These are phyloP conservation scores for Juglanconis sp. DNA, from an alignment of 2,329 filamentous ascomycete species.

Conservation along the genomic window DNA sequence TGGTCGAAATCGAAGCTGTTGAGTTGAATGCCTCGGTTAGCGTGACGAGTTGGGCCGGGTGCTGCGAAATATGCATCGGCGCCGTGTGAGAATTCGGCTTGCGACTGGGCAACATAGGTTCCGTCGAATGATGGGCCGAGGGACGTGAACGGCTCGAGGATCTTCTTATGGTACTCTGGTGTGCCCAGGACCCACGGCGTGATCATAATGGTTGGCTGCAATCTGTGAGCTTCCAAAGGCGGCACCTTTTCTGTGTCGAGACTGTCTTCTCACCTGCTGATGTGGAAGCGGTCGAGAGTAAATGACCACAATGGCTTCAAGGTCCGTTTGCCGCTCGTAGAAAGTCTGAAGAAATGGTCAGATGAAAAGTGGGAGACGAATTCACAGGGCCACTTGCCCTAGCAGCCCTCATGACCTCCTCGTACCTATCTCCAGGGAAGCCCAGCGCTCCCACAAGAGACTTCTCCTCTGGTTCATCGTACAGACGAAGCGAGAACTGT, in stretches of 20 bases:
- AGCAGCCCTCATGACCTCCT: neutral
- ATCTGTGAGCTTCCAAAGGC: neutral
- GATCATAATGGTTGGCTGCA: neutral
- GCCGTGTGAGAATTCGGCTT: neutral
- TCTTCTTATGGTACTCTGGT: neutral
- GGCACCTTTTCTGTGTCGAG: neutral
- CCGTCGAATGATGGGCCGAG: neutral
- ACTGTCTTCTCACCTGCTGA: neutral
- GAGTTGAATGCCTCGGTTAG: neutral
- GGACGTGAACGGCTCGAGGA: neutral
- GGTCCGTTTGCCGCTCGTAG: neutral
- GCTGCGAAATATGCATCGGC: neutral
- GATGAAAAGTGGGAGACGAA: neutral
- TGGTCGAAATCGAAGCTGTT: neutral
- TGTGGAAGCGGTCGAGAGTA: neutral
- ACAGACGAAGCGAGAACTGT: slow-evolving; percentile 24
- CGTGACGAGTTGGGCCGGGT: neutral
- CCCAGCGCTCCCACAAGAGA: neutral
- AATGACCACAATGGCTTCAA: neutral
- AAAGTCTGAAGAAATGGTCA: neutral
- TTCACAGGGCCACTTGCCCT: neutral
- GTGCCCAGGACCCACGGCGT: slow-evolving; percentile 1
- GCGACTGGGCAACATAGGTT: neutral
- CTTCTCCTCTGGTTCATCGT: slow-evolving; percentile 1
- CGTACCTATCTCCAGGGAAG: neutral